Conservation (phyloP, 768 basidiomycete genomes). For the Mycena galopus region DNA sequence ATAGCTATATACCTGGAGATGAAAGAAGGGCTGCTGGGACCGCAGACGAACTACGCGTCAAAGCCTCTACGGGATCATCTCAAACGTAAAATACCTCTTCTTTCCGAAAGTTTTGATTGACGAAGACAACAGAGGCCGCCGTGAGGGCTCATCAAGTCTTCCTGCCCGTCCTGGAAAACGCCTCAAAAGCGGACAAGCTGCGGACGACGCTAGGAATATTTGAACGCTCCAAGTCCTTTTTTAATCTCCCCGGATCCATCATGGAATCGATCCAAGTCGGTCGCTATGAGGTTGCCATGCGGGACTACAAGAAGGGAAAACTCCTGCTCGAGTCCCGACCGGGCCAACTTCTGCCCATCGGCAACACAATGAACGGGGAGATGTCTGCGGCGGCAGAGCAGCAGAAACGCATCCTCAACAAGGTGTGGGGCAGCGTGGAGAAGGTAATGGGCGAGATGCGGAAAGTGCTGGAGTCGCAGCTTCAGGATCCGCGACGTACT, state of each 20-base stretch:
- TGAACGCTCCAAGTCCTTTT: constrained; percentile 97
- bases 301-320: constrained; percentile 98
- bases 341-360: constrained; percentile 83
- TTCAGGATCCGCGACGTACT: constrained; percentile 83
- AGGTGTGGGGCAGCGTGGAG: constrained; percentile 96
- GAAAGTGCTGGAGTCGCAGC: constrained; percentile 76
- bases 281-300: constrained; percentile 92
- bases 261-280: constrained; percentile 92
- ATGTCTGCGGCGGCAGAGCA: constrained; percentile 64
- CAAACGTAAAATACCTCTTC: constrained; percentile 81
- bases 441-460: constrained; percentile 95
- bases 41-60: constrained; percentile 85
- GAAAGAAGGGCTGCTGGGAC: constrained; percentile 87
- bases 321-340: constrained; percentile 91
- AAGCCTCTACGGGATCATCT: constrained; percentile 86
- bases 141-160: constrained; percentile 96
- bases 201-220: constrained; percentile 95
- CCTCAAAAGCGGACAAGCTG: constrained; percentile 93
- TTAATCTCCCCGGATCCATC: constrained; percentile 94
- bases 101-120: constrained; percentile 3
- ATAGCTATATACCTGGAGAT: constrained; percentile 92
- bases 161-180: constrained; percentile 94
- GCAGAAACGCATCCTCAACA: constrained; percentile 93
- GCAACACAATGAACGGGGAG: constrained; percentile 69
- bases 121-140: constrained; percentile 77